Conservation (phyloP, 78 protist genomes). For the Emiliania huxleyi region DNA sequence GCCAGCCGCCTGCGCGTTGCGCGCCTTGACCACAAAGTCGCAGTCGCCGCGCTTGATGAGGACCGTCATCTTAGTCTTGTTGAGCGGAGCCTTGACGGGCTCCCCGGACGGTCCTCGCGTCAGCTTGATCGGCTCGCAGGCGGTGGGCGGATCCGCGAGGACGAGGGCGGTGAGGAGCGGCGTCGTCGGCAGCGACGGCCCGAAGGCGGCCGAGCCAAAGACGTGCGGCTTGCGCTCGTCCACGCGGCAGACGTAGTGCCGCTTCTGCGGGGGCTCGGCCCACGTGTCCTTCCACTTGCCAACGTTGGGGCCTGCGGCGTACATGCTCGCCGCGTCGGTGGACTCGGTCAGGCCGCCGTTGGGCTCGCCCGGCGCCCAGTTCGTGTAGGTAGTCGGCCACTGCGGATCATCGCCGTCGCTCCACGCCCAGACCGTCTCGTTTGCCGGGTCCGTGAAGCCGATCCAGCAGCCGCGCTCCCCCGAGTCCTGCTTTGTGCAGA, state of each 20-base stretch:
- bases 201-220: neutral
- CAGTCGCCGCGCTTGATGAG: neutral
- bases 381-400: neutral
- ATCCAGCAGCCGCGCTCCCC: neutral
- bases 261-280: neutral
- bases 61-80: neutral
- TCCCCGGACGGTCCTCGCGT: no score
- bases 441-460: neutral
- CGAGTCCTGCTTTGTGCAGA: neutral
- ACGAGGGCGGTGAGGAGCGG: neutral
- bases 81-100: neutral
- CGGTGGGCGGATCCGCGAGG: neutral
- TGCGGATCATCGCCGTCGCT: no score
- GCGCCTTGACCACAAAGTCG: neutral
- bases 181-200: neutral
- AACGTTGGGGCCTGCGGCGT: neutral
- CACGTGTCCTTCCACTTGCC: neutral
- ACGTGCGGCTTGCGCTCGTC: neutral
- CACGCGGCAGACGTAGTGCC: neutral
- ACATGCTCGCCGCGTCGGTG: neutral
- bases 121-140: neutral
- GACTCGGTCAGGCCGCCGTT: neutral
- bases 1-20: neutral
- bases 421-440: neutral
- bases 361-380: neutral